Base-by-base conservation (phyloP, 2,329 filamentous ascomycete genomes). In the Rosellinia necatrix region DNA sequence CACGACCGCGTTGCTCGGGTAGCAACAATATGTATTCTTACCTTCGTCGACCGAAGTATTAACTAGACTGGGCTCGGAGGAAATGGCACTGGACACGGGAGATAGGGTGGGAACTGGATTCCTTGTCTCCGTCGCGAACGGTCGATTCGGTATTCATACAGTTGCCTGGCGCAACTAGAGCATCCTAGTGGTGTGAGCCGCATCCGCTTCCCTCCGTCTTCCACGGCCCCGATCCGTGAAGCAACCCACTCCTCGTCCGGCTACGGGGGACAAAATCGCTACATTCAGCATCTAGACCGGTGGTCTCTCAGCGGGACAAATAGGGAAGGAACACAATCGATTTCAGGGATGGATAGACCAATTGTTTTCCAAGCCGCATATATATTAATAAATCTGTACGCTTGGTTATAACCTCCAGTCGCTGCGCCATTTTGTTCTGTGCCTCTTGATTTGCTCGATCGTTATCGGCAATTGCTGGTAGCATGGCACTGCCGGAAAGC, bases 321-420 rank as follows among this genome's bases (percentile, higher is more conserved):
- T 13, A 55, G 30, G 21, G 53, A 41, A 59, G 43, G 49, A 58
- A 34, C 25, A 15, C 30, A 35, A 35, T 43, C 35, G 42, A 38
- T 61, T 47, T 34, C 57, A 55, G 58, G 60, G 60, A 61, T 60
- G 52, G 32, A 59, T 44, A 52, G 54, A 40, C n/a, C 19, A 44
- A 34, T 35, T 13, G 37, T 48, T 58, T n/a, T 56, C n/a, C 43
- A 27, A 54, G 51, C 38, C 47, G 42, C 53, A 57, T 48, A 58
- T 60, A 51, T 60, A 60, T 29, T 62, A 60, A 62, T 60, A 58
- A 51, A 61, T 55, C 15, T 57, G 46, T 54, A 54, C 12, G 38
- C 46, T 52, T 48, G 40, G 27, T 4, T 29, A 38, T n/a, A 1
- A 34, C 13, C 21, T 17, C 19, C 4, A 5, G 15, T 10, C 40